phyloP scores from a whole-genome alignment of 805 yeast genomes.

The Blastobotrys robertii region DNA sequence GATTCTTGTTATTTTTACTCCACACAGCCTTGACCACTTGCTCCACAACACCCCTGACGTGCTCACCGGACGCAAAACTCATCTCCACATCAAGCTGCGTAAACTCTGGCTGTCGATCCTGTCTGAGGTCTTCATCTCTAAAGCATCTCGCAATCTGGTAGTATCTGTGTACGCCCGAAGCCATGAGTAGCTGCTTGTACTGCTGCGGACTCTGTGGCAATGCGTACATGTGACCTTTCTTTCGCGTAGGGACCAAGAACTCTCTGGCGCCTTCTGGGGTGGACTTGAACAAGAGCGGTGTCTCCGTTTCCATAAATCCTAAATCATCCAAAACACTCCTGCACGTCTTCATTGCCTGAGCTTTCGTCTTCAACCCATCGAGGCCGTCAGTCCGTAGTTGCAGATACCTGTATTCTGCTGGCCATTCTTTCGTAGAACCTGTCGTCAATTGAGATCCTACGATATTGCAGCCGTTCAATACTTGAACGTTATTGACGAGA shows the following conservation, averaged over 20 bases:
- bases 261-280: conserved; percentile 99
- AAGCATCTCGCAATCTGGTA: conserved; percentile 91
- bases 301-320: conserved; percentile 75
- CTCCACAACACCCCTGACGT: conserved; percentile 60
- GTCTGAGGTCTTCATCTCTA: conserved; percentile 89
- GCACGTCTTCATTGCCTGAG: conserved; percentile 26
- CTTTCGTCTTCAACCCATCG: conserved; percentile 25
- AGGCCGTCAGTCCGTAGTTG: conserved; percentile 47
- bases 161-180: conserved; percentile 79
- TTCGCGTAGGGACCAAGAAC: conserved; percentile 85
- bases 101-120: conserved; percentile 95
- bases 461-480: conserved; percentile 53
- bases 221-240: conserved; percentile 58
- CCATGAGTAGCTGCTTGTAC: conserved; percentile 89
- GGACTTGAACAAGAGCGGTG: conserved; percentile 86
- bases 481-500: conserved; percentile 38
- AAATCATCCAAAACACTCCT: conserved; percentile 30
- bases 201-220: conserved; percentile 98
- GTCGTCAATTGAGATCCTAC: conserved; percentile 61
- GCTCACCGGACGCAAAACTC: conserved; percentile 63
- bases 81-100: conserved; percentile 96
- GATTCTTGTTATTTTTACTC: conserved; percentile 25
- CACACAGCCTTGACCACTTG: conserved; percentile 46
- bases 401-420: conserved; percentile 71
- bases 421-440: conserved; percentile 51